Conservation (phyloP, 306 rosid genomes). For the Trifolium pratense region DNA sequence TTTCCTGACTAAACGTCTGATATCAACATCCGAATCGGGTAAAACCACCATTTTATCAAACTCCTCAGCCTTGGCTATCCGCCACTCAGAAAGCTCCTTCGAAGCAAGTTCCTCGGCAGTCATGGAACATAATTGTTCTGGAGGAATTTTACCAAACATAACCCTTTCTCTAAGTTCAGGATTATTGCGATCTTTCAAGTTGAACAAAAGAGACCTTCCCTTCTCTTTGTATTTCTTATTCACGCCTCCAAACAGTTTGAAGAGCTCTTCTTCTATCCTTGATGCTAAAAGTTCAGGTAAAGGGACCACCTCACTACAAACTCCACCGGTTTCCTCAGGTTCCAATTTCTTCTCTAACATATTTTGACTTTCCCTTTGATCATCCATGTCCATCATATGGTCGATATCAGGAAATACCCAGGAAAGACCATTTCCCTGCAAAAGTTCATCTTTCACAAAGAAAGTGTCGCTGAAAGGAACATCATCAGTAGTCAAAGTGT, state of each 20-base stretch:
- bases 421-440: constrained; percentile 96
- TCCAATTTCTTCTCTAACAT: constrained; percentile 50
- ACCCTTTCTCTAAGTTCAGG: constrained; percentile 95
- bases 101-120: constrained; percentile 99
- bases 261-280: constrained; percentile 80
- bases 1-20: constrained; percentile 87
- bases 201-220: constrained; percentile 97
- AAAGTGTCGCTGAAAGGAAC: constrained; percentile 82
- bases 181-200: constrained; percentile 92
- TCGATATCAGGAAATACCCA: constrained; percentile 78
- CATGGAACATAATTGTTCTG: constrained; percentile 88
- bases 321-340: constrained; percentile 47
- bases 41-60: constrained; percentile 94
- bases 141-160: constrained; percentile 80
- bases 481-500: constrained; percentile 69
- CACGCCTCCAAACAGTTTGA: constrained; percentile 94
- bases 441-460: constrained; percentile 85
- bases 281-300: constrained; percentile 70
- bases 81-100: constrained; percentile 96
- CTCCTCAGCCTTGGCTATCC: constrained; percentile 99
- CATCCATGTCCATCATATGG: constrained; percentile 47
- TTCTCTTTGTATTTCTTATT: constrained; percentile 99
- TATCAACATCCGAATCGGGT: constrained; percentile 83
- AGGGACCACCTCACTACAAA: constrained; percentile 42
- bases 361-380: constrained; percentile 49